phyloP scores from a whole-genome alignment of 2,329 filamentous ascomycete genomes.

The Ascochyta lentis region DNA sequence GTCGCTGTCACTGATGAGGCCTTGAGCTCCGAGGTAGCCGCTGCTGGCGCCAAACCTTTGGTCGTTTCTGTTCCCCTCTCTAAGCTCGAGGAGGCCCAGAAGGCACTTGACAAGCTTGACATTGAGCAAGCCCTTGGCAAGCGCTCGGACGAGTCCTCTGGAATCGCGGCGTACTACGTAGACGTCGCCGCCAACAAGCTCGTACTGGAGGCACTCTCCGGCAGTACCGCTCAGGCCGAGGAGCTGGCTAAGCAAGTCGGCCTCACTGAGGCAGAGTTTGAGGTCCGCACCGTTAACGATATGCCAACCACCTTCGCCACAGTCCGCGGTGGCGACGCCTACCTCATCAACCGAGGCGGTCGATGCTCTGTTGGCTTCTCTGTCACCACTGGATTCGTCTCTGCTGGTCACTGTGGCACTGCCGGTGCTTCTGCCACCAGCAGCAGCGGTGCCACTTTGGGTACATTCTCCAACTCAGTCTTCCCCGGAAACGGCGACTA shows the following conservation, averaged over 20 bases:
- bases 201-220: slow-evolving; percentile 48
- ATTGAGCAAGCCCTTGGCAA: slow-evolving; percentile 33
- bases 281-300: slow-evolving; percentile 43
- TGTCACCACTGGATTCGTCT: slow-evolving; percentile 52
- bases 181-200: slow-evolving; percentile 53
- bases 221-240: slow-evolving; percentile 46
- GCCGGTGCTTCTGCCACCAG: slow-evolving; percentile 43
- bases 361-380: slow-evolving; percentile 53
- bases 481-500: slow-evolving; percentile 53
- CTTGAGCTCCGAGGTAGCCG: slow-evolving; percentile 45
- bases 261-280: slow-evolving; percentile 47
- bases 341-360: slow-evolving; percentile 43
- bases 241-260: slow-evolving; percentile 49
- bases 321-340: slow-evolving; percentile 49
- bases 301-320: slow-evolving; percentile 49
- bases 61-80: slow-evolving; percentile 47
- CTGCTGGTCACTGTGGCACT: slow-evolving; percentile 51
- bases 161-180: slow-evolving; percentile 51
- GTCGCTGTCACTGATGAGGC: slow-evolving; percentile 50
- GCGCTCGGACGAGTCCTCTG: slow-evolving; percentile 22
- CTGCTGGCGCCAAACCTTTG: slow-evolving; percentile 47
- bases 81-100: slow-evolving; percentile 49
- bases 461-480: slow-evolving; percentile 48
- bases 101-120: slow-evolving; percentile 49
- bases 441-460: slow-evolving; percentile 40